These are phyloP conservation scores for Cyclanthera cordifolia DNA, from an alignment of 306 rosid species.

Conservation along the genomic window DNA sequence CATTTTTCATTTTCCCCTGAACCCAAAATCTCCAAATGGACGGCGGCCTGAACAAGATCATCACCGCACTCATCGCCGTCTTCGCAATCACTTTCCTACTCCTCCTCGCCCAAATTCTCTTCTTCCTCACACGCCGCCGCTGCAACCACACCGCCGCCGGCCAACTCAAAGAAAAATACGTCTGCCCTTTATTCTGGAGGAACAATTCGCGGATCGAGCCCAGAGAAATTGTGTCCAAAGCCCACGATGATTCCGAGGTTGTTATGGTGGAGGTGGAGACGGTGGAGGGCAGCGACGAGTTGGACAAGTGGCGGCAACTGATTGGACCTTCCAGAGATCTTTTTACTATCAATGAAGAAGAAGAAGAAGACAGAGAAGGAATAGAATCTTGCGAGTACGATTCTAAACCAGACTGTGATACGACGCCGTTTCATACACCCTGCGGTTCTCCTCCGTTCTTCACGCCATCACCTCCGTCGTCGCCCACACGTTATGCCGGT, in stretches of 20 bases:
- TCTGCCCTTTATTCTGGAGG: constrained; percentile 18
- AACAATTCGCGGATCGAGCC: constrained; percentile 25
- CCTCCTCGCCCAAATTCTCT: constrained; percentile 24
- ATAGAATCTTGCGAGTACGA: constrained; percentile 15
- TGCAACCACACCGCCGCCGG: not conserved
- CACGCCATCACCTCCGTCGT: constrained; percentile 36
- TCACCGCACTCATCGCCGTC: constrained; percentile 6
- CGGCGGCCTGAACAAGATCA: constrained; percentile 18
- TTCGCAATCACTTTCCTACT: constrained; percentile 18
- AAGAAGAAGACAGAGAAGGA: constrained; percentile 29
- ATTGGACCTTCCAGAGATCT: constrained; percentile 26
- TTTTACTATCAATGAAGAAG: constrained; percentile 36
- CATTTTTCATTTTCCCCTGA: not conserved
- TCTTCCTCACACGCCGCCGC: constrained; percentile 22
- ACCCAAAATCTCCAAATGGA: no score
- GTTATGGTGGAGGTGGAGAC: constrained; percentile 11
- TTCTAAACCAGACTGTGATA: constrained; percentile 10
- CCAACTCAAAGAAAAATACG: not conserved
- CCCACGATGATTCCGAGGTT: not conserved
- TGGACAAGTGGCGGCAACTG: constrained; percentile 24
- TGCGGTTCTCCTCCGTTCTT: constrained; percentile 35
- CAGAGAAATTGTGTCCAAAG: not conserved
- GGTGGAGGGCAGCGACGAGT: constrained; percentile 14
- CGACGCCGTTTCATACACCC: constrained; percentile 36
- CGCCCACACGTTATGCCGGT: constrained; percentile 23